Evolutionary conservation across 179 eudicot genomes (phyloP).

Genomic region (Carnegiea gigantea): DNA sequence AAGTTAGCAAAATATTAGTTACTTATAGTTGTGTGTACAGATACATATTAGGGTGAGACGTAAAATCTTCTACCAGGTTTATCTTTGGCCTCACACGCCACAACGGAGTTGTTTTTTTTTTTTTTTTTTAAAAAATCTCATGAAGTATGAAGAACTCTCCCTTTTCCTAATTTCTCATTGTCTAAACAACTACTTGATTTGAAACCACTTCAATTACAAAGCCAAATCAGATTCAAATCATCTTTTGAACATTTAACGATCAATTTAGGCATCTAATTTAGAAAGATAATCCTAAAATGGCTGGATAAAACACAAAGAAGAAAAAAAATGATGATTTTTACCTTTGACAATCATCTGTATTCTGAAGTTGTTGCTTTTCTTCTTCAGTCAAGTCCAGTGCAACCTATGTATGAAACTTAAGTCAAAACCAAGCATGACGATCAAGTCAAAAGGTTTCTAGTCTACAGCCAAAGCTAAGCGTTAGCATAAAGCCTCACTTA

Average conservation of each 20-base stretch:
- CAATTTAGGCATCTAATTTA: neutral
- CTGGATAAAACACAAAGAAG: neutral
- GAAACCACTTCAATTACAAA: neutral
- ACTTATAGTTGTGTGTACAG: neutral
- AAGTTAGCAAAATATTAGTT: neutral
- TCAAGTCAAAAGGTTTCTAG: neutral
- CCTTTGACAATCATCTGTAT: constrained; percentile 51
- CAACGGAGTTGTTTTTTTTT: neutral
- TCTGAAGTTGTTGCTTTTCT: constrained; percentile 54
- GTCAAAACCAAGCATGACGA: constrained; percentile 6
- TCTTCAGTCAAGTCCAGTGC: constrained; percentile 76
- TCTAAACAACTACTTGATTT: neutral
- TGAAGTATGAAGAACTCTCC: neutral
- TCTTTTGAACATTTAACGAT: neutral
- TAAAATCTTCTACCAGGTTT: no score
- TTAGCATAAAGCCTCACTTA: neutral
- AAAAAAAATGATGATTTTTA: neutral
- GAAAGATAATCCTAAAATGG: neutral
- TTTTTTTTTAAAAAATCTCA: neutral
- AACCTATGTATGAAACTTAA: constrained; percentile 43
- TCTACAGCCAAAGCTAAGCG: neutral
- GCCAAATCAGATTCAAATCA: neutral
- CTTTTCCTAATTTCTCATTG: neutral
- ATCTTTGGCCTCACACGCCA: no score
- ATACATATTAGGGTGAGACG: no score